Conservation (phyloP, 1,284 basidiomycete species). For the Lentinula novae-zelandiae region DNA sequence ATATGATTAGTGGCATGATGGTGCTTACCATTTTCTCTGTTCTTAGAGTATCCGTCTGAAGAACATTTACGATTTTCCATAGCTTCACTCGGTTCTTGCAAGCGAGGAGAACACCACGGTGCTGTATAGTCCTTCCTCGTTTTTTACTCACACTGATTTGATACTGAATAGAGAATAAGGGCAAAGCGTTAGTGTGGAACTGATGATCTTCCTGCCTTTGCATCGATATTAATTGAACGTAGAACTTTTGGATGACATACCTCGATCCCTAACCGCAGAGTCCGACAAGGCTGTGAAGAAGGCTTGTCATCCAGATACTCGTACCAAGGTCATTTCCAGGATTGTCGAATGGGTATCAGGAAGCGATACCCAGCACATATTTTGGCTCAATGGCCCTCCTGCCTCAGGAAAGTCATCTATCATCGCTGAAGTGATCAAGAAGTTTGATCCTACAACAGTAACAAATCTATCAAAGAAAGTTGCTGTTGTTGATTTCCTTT, state of each 20-base stretch:
- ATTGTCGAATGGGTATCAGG: not conserved
- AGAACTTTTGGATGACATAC: not conserved
- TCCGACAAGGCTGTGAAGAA: slow-evolving; percentile 5
- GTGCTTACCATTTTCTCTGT: not conserved
- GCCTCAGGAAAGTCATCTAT: slow-evolving; percentile 1
- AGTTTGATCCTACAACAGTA: not conserved
- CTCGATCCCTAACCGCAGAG: not conserved
- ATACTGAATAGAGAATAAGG: no score
- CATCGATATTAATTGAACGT: not conserved
- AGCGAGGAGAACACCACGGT: not conserved
- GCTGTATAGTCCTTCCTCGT: not conserved
- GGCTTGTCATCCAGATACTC: not conserved
- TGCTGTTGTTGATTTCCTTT: not conserved
- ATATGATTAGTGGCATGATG: slow-evolving; percentile 5
- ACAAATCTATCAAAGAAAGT: not conserved
- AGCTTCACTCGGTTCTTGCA: not conserved
- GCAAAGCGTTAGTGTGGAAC: no score
- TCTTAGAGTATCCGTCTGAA: not conserved
- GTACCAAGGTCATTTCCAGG: not conserved
- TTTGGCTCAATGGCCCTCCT: not conserved
- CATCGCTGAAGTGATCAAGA: not conserved
- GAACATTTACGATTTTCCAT: not conserved
- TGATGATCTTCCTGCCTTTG: no score
- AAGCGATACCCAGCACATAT: not conserved
- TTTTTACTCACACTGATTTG: no score